Percentiles rank a stretch among this genome's conserved stretches.
phyloP scores from a whole-genome alignment of 2,329 filamentous ascomycete species.

The Lecanicillium sp. region DNA sequence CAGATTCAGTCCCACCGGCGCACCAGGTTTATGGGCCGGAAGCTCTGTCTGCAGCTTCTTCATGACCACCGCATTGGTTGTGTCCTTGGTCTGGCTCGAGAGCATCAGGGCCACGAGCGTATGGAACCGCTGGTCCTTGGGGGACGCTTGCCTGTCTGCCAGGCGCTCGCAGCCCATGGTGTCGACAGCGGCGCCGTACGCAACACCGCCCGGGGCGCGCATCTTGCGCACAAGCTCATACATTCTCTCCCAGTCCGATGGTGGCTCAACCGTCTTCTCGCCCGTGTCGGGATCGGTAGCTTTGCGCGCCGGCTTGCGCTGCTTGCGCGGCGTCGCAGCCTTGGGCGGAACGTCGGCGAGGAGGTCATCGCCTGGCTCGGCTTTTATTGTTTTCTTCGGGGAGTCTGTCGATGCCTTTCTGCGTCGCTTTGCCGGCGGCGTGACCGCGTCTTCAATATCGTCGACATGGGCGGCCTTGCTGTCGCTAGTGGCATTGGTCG shows the following conservation, averaged over 20 bases:
- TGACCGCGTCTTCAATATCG: slow-evolving; percentile 52
- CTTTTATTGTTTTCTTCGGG: slow-evolving; percentile 12
- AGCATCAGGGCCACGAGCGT: slow-evolving; percentile 86
- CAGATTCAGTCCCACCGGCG: slow-evolving; percentile 55
- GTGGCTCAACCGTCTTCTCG: slow-evolving; percentile 42
- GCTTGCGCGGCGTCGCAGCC: slow-evolving; percentile 27
- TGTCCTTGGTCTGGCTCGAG: slow-evolving; percentile 88
- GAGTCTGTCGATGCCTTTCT: slow-evolving; percentile 16
- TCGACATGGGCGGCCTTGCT: slow-evolving; percentile 15
- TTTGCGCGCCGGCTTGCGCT: slow-evolving; percentile 40
- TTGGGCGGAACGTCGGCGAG: slow-evolving; percentile 12
- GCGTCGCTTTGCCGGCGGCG: slow-evolving; percentile 22
- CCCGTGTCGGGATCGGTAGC: slow-evolving; percentile 32
- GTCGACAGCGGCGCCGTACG: slow-evolving; percentile 78
- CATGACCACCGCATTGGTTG: slow-evolving; percentile 80
- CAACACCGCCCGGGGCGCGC: slow-evolving; percentile 47
- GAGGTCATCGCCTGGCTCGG: slow-evolving; percentile 5
- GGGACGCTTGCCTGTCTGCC: slow-evolving; percentile 43
- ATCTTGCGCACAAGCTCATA: slow-evolving; percentile 74
- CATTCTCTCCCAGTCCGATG: slow-evolving; percentile 75
- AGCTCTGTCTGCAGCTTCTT: slow-evolving; percentile 68
- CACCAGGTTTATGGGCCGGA: slow-evolving; percentile 38
- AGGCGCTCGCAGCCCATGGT: slow-evolving; percentile 92
- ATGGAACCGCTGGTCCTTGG: slow-evolving; percentile 65
- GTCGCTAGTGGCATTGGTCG: slow-evolving; percentile 35